These are phyloP conservation scores for Skeletonema grethae DNA, from an alignment of 108 stramenopile genomes.

Conservation along the genomic window DNA sequence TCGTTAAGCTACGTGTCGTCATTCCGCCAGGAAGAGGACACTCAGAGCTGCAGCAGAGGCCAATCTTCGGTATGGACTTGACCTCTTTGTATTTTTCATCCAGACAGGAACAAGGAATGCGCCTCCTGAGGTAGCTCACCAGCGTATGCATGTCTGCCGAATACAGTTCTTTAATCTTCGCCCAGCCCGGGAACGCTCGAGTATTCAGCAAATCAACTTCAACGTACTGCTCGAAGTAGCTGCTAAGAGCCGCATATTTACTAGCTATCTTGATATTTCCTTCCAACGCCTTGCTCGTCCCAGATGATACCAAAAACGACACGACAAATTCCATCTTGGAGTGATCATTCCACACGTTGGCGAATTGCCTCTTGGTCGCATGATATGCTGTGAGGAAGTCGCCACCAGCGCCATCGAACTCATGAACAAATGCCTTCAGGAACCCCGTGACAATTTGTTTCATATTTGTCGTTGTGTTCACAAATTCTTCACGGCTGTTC, in stretches of 20 bases:
- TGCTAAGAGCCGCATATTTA: not conserved
- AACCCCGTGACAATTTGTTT: too few relatives aligned
- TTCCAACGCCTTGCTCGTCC: not conserved
- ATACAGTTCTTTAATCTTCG: not conserved
- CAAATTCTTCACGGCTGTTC: too few relatives aligned
- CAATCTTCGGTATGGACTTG: too few relatives aligned
- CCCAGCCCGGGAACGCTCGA: not conserved
- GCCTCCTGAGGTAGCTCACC: not conserved
- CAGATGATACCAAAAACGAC: not conserved
- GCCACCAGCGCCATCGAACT: too few relatives aligned
- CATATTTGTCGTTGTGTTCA: too few relatives aligned
- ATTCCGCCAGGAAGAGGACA: not conserved
- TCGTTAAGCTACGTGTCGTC: not conserved
- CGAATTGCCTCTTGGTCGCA: not conserved
- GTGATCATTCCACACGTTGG: not conserved
- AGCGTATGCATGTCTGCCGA: not conserved
- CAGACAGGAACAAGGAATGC: not conserved
- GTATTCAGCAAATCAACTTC: not conserved
- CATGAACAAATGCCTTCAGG: too few relatives aligned
- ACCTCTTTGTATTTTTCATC: too few relatives aligned
- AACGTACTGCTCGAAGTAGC: not conserved
- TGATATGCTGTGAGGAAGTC: not conserved
- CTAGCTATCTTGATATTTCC: not conserved
- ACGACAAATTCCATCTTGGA: not conserved
- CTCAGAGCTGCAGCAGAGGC: not conserved